phyloP scores from a whole-genome alignment of 495 filamentous ascomycete genomes.

The Penicillium verhagenii region DNA sequence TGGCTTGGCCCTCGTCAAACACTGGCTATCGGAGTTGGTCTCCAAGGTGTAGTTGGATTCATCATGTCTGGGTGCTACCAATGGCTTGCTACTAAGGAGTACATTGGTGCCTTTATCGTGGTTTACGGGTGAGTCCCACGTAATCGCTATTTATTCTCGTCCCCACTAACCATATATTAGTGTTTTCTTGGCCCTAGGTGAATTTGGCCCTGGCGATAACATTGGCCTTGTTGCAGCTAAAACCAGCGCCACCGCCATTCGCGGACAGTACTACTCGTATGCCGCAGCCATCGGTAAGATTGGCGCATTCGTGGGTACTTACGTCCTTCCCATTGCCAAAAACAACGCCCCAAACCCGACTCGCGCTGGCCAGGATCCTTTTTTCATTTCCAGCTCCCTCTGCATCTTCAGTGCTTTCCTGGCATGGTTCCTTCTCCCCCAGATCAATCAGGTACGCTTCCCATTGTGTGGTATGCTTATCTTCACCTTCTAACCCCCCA shows the following conservation, averaged over 20 bases:
- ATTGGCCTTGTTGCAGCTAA: slow-evolving; percentile 86
- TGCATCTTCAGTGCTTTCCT: slow-evolving; percentile 62
- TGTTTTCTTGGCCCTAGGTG: slow-evolving; percentile 80
- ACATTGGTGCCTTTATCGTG: slow-evolving; percentile 75
- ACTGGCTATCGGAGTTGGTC: slow-evolving; percentile 61
- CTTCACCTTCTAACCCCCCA: not conserved
- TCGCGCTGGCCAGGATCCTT: slow-evolving; percentile 73
- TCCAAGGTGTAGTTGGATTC: slow-evolving; percentile 78
- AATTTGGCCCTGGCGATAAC: slow-evolving; percentile 87
- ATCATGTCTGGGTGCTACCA: slow-evolving; percentile 80
- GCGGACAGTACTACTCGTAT: slow-evolving; percentile 89
- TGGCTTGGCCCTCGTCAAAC: slow-evolving; percentile 71
- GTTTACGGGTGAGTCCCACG: slow-evolving; percentile 54
- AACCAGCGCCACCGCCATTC: slow-evolving; percentile 79
- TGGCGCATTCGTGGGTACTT: slow-evolving; percentile 87
- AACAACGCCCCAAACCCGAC: slow-evolving; percentile 59
- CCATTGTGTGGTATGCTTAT: not conserved
- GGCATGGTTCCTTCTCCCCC: slow-evolving; percentile 57
- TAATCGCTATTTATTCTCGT: not conserved
- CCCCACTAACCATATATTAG: slow-evolving; percentile 35
- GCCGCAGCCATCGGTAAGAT: slow-evolving; percentile 84
- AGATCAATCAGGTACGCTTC: slow-evolving; percentile 59
- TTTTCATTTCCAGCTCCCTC: slow-evolving; percentile 66
- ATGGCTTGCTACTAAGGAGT: slow-evolving; percentile 55
- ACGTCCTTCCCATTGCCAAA: slow-evolving; percentile 72